Conservation (phyloP, 2,329 filamentous ascomycete species). For the Hymenoscyphus linearis region DNA sequence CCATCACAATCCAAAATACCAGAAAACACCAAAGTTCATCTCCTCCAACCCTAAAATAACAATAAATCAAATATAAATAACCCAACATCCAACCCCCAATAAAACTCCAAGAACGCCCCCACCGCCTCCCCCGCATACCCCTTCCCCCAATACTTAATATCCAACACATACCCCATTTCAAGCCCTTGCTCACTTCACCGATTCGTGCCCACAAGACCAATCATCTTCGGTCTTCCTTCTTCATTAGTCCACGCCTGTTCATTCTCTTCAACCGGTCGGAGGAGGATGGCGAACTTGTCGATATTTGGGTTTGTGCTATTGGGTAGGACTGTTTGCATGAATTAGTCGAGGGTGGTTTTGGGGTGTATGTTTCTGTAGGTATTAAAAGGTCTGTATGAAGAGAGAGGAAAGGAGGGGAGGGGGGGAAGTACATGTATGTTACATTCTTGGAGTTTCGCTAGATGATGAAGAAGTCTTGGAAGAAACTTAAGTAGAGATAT, state of each 20-base stretch:
- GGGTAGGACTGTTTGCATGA: conserved; percentile 8
- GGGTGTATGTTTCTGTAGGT: background rate
- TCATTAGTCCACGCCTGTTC: background rate
- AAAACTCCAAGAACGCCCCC: conserved; percentile 16
- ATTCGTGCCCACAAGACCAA: conserved; percentile 23
- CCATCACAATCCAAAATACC: background rate
- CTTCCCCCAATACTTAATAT: conserved; percentile 21
- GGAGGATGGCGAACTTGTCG: conserved; percentile 19
- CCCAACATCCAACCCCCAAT: conserved; percentile 18
- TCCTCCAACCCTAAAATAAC: background rate
- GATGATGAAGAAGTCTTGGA: conserved; percentile 20
- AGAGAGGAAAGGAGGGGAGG: background rate
- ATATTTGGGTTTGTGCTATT: conserved; percentile 14
- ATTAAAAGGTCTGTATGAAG: conserved; percentile 1
- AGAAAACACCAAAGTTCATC: background rate
- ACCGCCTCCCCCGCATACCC: conserved; percentile 23
- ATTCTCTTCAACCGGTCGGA: background rate
- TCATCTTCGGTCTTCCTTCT: conserved; percentile 13
- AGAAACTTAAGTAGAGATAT: too few relatives aligned
- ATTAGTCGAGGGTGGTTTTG: conserved; percentile 9
- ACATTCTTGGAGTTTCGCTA: conserved; percentile 16
- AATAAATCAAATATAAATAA: background rate
- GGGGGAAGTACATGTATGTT: conserved; percentile 16
- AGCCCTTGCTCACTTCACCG: conserved; percentile 16
- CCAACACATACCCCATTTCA: conserved; percentile 22